A percentile compares a stretch with the other conserved stretches of the same genome.
Evolutionary conservation across 306 rosid genomes (phyloP).

Genomic region (Hylodesmum podocarpum): DNA sequence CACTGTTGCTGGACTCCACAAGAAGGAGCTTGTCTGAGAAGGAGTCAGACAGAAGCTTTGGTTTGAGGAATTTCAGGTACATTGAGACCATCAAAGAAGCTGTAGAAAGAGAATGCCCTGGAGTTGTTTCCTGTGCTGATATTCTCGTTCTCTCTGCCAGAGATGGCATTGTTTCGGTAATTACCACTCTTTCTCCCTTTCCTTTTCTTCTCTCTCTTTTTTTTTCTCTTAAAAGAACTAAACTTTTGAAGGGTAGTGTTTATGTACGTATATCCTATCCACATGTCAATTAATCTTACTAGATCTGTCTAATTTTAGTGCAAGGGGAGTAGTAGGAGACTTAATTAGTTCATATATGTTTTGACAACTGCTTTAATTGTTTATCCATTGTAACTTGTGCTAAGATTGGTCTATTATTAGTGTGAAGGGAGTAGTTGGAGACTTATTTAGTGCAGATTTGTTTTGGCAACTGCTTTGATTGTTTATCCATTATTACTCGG

Average conservation of each 20-base stretch:
- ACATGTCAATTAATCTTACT: neutral
- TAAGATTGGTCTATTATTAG: neutral
- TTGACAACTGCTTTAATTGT: neutral
- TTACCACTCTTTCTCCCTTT: neutral
- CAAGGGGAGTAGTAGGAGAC: neutral
- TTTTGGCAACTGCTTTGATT: neutral
- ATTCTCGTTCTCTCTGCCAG: constrained; percentile 91
- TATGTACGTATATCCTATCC: neutral
- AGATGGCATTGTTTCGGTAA: constrained; percentile 86
- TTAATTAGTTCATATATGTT: constrained; percentile 8
- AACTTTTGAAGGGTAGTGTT: neutral
- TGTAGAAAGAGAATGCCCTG: constrained; percentile 94
- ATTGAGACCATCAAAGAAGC: constrained; percentile 93
- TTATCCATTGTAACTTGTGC: neutral
- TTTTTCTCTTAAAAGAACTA: neutral
- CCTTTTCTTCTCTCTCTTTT: neutral
- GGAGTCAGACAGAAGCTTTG: constrained; percentile 95
- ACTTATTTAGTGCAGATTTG: constrained; percentile 4
- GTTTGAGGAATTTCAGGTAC: constrained; percentile 94
- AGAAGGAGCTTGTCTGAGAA: constrained; percentile 88
- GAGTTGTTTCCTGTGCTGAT: constrained; percentile 93
- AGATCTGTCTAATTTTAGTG: neutral
- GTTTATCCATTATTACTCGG: neutral
- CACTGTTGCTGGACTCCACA: constrained; percentile 87
- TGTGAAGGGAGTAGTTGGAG: neutral